A percentile compares a stretch with the other conserved stretches of the same genome.
These are phyloP conservation scores for Neurospora sp. DNA, from an alignment of 495 filamentous ascomycete species.

Conservation along the genomic window DNA sequence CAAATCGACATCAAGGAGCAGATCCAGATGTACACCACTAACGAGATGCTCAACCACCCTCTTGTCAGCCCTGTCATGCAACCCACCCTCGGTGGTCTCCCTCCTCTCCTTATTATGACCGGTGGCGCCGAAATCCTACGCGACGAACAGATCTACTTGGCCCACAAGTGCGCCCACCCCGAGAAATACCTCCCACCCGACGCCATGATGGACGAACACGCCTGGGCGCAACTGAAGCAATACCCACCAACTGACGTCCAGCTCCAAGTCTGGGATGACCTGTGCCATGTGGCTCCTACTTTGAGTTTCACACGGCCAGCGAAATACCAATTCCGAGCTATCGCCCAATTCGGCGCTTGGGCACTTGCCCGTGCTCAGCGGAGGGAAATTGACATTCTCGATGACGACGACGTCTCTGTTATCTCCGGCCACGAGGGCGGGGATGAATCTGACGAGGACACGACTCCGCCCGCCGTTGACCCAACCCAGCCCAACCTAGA, in stretches of 20 bases:
- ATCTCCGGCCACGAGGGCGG: slow-evolving; percentile 49
- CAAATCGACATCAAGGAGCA: slow-evolving; percentile 73
- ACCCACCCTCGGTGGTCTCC: slow-evolving; percentile 76
- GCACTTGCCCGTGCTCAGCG: slow-evolving; percentile 74
- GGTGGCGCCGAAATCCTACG: slow-evolving; percentile 82
- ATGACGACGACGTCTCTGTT: slow-evolving; percentile 68
- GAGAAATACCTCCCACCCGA: slow-evolving; percentile 59
- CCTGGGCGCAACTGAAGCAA: slow-evolving; percentile 48
- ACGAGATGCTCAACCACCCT: slow-evolving; percentile 76
- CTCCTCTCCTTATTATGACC: slow-evolving; percentile 73
- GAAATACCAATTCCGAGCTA: slow-evolving; percentile 79
- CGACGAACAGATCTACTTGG: slow-evolving; percentile 91
- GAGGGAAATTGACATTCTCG: slow-evolving; percentile 63
- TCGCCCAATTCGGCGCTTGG: slow-evolving; percentile 91
- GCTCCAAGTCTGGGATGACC: slow-evolving; percentile 91
- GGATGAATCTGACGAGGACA: slow-evolving; percentile 13
- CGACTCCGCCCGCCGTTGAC: slow-evolving; percentile 9
- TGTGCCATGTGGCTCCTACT: slow-evolving; percentile 86
- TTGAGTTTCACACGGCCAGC: slow-evolving; percentile 88
- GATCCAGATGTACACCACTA: slow-evolving; percentile 81
- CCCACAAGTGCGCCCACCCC: slow-evolving; percentile 86
- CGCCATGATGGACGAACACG: slow-evolving; percentile 50
- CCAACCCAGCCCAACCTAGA: background rate
- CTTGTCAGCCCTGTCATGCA: slow-evolving; percentile 83
- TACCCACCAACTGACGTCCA: slow-evolving; percentile 83